phyloP scores from a whole-genome alignment of 2,329 filamentous ascomycete genomes.

The Talaromyces sp. region DNA sequence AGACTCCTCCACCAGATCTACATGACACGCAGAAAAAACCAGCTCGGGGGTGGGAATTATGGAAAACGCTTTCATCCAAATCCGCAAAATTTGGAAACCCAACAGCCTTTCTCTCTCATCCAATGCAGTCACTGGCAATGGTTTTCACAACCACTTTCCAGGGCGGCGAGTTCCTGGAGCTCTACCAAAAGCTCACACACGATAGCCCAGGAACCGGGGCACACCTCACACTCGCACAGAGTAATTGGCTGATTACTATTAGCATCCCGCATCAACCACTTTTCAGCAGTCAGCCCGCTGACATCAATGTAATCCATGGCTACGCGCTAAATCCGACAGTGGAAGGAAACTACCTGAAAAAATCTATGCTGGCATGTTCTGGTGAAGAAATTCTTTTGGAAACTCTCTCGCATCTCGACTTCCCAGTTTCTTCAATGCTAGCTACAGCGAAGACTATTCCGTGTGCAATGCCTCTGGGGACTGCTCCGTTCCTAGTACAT shows the following conservation, averaged over 20 bases:
- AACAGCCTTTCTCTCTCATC: background rate
- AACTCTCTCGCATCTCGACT: conserved; percentile 32
- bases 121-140: conserved; percentile 6
- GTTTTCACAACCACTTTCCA: conserved; percentile 25
- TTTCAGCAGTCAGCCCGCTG: conserved; percentile 30
- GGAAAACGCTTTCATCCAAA: conserved; percentile 28
- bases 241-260: conserved; percentile 34
- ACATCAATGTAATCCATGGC: conserved; percentile 33
- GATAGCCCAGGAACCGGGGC: conserved; percentile 31
- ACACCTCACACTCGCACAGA: conserved; percentile 31
- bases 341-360: conserved; percentile 32
- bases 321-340: conserved; percentile 31
- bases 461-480: conserved; percentile 37
- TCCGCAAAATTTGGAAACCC: conserved; percentile 29
- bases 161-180: conserved; percentile 17
- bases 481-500: conserved; percentile 31
- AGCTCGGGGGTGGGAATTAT: conserved; percentile 32
- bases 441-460: conserved; percentile 28
- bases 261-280: conserved; percentile 38
- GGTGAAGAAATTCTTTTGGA: conserved; percentile 37
- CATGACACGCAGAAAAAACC: conserved; percentile 13
- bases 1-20: conserved; percentile 8
- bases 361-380: conserved; percentile 37
- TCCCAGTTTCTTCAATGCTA: conserved; percentile 24
- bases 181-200: conserved; percentile 18